These are phyloP conservation scores for Sugiyamaella mastotermitis DNA, from an alignment of 805 yeast genomes.

Conservation along the genomic window DNA sequence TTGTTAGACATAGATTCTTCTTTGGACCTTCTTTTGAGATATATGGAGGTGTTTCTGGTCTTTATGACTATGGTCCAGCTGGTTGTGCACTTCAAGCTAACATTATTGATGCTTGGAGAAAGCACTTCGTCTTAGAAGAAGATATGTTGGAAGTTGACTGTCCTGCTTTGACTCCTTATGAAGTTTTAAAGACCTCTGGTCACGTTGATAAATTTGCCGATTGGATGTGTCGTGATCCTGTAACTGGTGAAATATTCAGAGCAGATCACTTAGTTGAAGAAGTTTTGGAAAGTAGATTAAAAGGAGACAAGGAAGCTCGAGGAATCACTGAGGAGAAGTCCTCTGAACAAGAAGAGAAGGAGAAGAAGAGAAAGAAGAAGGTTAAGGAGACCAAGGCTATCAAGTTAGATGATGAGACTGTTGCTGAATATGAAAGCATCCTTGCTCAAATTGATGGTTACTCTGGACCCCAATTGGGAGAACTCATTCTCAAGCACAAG, in stretches of 20 bases:
- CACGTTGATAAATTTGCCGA: conserved; percentile 99
- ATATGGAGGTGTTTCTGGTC: conserved; percentile 97
- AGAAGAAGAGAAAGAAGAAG: conserved; percentile 91
- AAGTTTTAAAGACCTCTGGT: conserved; percentile 96
- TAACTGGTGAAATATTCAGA: conserved; percentile 96
- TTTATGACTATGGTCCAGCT: conserved; percentile 98
- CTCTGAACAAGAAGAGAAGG: conserved; percentile 64
- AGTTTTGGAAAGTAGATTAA: conserved; percentile 90
- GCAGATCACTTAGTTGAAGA: conserved; percentile 98
- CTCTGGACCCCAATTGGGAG: conserved; percentile 89
- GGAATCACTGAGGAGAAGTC: conserved; percentile 59
- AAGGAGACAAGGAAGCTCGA: conserved; percentile 96
- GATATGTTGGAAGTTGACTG: conserved; percentile 98
- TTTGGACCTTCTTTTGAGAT: conserved; percentile 96
- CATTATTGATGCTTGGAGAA: conserved; percentile 92
- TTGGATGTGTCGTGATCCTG: conserved; percentile 96
- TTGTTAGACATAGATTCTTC: conserved; percentile 91
- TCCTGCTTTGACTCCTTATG: conserved; percentile 96
- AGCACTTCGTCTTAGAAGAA: conserved; percentile 94
- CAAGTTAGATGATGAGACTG: conserved; percentile 75
- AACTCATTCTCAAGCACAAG: conserved; percentile 71
- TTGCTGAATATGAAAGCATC: conserved; percentile 74
- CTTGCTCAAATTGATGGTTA: conserved; percentile 90
- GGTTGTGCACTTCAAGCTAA: conserved; percentile 98
- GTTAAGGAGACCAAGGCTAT: conserved; percentile 90